phyloP scores from a whole-genome alignment of 78 protist genomes.

The Thecamonas trahens region DNA sequence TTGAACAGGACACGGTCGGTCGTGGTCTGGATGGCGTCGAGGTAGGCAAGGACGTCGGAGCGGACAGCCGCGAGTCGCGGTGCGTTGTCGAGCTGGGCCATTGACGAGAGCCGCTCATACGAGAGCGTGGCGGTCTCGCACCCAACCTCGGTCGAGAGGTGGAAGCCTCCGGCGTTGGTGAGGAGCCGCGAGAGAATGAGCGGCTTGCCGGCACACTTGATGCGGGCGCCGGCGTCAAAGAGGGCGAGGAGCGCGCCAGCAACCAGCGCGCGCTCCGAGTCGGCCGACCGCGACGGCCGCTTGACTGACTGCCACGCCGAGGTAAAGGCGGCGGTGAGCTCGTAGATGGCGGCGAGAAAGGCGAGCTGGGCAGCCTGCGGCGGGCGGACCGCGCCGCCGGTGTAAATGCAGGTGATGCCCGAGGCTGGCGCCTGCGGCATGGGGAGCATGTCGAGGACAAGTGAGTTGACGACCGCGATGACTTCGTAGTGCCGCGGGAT shows the following conservation, averaged over 20 bases:
- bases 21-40: neutral
- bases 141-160: conserved; percentile 2
- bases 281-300: conserved; percentile 2
- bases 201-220: neutral
- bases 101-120: neutral
- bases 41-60: conserved; percentile 1
- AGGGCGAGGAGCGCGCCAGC: neutral
- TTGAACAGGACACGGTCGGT: neutral
- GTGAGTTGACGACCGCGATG: neutral
- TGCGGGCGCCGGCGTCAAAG: conserved; percentile 16
- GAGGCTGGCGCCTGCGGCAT: neutral
- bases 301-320: conserved; percentile 24
- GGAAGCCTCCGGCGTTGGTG: conserved; percentile 5
- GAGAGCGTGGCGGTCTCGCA: neutral
- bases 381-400: neutral
- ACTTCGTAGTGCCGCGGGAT: neutral
- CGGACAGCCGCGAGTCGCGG: neutral
- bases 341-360: neutral
- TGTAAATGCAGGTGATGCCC: neutral
- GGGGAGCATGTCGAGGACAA: conserved; percentile 14
- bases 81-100: neutral
- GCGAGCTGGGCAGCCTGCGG: neutral
- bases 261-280: conserved; percentile 16
- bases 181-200: neutral
- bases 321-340: neutral